Base-by-base conservation (phyloP, 1,139 yeast genomes). In the Groenewaldozyma sp. region DNA sequence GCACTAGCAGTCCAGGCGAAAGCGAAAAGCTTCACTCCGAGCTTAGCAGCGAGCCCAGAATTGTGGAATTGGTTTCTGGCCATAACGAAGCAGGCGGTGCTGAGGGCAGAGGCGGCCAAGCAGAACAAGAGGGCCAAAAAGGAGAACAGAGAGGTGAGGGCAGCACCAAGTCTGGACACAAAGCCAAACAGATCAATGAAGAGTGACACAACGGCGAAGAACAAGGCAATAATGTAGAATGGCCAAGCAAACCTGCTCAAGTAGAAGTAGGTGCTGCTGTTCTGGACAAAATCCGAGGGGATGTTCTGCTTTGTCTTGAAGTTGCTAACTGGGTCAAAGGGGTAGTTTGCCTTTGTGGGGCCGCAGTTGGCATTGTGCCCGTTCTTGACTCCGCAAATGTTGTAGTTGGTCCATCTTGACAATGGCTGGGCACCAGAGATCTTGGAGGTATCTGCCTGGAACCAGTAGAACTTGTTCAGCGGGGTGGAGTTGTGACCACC, bases 351-450 rank as follows among this genome's bases (percentile, higher is more conserved):
- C 18, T 50, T 42, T 38, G 61, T 62, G 9, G 54, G 43, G 16
- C 74, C 56, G 62, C 91, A 81, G 45, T 68, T 55, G 40, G 55
- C 45, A 46, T 64, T 60, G 39, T 62, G 56, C 39, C 65, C 64
- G 37, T 69, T 66, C 22, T 43, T 44, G 20, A 63, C 74, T 28
- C 49, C 76, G 63, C 94, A 84, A 45, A 67, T 55, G 38, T 71
- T 69, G 61, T 82, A 83, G 51, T 70, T 67, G n/a, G 86, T 80
- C 94, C 94, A 83, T 58, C 84, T 68, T 3, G 78, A 67, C 26
- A 60, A 52, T 19, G 57, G 49, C 36, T 64, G 60, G 16, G 80
- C 76, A 34, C 71, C 70, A 10, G 70, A 55, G 41, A 79, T 71
- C 14, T 60, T 62, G n/a, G 72, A 59, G 22, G 93, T 79, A 46